Base-by-base conservation (phyloP, 2,329 filamentous ascomycete species). In the Penicillium sp. region DNA sequence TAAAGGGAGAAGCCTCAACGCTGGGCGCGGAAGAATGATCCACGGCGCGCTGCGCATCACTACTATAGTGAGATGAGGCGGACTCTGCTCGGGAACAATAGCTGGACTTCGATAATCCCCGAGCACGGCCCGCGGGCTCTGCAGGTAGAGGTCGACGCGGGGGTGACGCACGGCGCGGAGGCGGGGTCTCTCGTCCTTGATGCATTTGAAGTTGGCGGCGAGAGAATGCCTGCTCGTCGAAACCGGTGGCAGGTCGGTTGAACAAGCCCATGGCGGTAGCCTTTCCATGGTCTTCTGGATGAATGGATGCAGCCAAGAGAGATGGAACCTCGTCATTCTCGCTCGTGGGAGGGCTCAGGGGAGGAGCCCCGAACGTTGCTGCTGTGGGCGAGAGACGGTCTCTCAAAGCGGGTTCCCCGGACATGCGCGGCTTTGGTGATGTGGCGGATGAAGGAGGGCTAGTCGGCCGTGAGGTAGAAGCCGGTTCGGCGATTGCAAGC, bases 201-300 rank as follows among this genome's bases (percentile, higher is more conserved):
- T 93, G 89, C 71, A 96, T 84, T 70, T 92, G 89, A 46, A 89
- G 78, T 67, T 96, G 89, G 43, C 91, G 85, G 68, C 95, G 88
- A 5, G 89, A 84, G 66, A 90, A 97, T 67, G 90, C 89, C 20
- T 88, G 85, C 67, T 97, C 92, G 66, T 96, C 90, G 64, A 94
- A 96, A 8, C 86, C 83, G 49, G 88, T 84, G 2, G 79, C 76
- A 1, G 92, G 89, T 68, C 91, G 91, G 61, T 88, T 88, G 72
- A 88, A 88, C 0, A 85, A 78, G 31, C 85, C 85, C 73, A 86
- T 79, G 1, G 90, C 89, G 0, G 90, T 95, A 5, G 90, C 89
- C 69, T 94, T 96, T 50, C 89, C 90, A 45, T 85, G 80, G 64
- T 96, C 92, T 60, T 86, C 86, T 0, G 89, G 87, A 57, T 90